A percentile compares a stretch with the other conserved stretches of the same genome.
Conservation (phyloP, 164 flowering plant genomes). For the Chimonanthus salicifolius region DNA sequence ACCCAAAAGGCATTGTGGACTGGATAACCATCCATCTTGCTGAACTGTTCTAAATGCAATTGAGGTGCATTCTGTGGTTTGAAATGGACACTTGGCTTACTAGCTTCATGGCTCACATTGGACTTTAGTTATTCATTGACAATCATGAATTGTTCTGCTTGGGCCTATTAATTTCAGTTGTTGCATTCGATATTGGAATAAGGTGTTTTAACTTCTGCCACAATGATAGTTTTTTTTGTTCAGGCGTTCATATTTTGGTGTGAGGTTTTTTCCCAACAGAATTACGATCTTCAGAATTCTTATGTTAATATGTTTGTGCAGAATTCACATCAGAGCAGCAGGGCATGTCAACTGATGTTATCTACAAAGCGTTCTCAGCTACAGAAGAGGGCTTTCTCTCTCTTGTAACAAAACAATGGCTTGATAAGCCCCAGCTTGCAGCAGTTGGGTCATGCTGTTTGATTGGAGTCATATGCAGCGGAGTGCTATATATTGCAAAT, state of each 20-base stretch:
- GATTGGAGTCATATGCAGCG: conserved; percentile 73
- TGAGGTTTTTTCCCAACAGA: not conserved
- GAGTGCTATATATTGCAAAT: conserved; percentile 74
- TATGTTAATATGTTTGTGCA: conserved; percentile 37
- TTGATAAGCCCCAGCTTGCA: conserved; percentile 64
- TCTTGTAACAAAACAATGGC: conserved; percentile 62
- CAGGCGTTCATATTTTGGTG: not conserved
- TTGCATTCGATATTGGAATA: no score
- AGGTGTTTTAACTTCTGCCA: not conserved
- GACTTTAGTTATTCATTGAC: not conserved
- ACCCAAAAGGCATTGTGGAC: not conserved
- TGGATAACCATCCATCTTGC: not conserved
- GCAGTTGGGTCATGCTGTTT: conserved; percentile 91
- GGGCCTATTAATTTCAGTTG: no score
- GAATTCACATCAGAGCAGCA: conserved; percentile 57
- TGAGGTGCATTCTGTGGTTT: not conserved
- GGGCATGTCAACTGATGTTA: conserved; percentile 66
- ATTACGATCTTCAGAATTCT: not conserved
- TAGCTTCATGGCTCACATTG: not conserved
- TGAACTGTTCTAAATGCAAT: not conserved
- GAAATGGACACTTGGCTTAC: no score
- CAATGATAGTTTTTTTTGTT: no score
- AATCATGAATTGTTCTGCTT: not conserved
- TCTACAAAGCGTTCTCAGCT: conserved; percentile 59
- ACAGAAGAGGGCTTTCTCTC: conserved; percentile 77